Conservation (phyloP, 352 stramenopile genomes). For the Phytophthora rubi region DNA sequence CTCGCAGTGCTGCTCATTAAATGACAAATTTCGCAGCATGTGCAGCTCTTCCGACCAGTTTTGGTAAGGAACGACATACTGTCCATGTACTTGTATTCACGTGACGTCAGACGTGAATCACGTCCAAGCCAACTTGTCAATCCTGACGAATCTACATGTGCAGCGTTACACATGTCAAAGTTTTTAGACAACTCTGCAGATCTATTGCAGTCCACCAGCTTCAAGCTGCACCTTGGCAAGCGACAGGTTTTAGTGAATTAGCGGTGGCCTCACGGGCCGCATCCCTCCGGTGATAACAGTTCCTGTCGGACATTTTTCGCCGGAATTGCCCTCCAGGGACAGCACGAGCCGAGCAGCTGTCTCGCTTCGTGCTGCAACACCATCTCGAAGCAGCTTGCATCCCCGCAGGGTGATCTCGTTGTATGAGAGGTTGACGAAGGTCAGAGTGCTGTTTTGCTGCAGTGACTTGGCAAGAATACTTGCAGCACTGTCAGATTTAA, state of each 20-base stretch:
- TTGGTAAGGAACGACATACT: neutral
- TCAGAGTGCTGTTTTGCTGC: constrained; percentile 48
- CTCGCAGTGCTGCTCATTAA: neutral
- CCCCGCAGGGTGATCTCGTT: constrained; percentile 81
- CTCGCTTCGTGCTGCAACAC: constrained; percentile 30
- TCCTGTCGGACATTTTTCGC: constrained; percentile 41
- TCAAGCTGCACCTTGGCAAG: neutral
- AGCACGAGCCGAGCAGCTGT: constrained; percentile 25
- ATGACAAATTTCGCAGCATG: constrained; percentile 4
- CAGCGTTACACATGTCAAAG: neutral
- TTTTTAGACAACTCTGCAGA: neutral
- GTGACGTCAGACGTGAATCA: too few relatives aligned
- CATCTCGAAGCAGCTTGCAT: constrained; percentile 75
- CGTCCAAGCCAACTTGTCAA: neutral
- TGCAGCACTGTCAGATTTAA: constrained; percentile 72
- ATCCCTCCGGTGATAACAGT: constrained; percentile 44
- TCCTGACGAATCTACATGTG: neutral
- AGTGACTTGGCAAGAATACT: constrained; percentile 55
- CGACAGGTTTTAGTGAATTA: constrained; percentile 12
- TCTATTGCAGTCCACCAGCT: neutral
- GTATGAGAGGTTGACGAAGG: constrained; percentile 69
- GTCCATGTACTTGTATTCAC: too few relatives aligned
- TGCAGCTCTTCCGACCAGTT: constrained; percentile 18
- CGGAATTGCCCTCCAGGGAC: constrained; percentile 48
- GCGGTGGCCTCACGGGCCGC: constrained; percentile 16